Percentiles rank a stretch among this genome's conserved stretches.
phyloP scores from a whole-genome alignment of 2,329 filamentous ascomycete species.

The Leptographium procerum region DNA sequence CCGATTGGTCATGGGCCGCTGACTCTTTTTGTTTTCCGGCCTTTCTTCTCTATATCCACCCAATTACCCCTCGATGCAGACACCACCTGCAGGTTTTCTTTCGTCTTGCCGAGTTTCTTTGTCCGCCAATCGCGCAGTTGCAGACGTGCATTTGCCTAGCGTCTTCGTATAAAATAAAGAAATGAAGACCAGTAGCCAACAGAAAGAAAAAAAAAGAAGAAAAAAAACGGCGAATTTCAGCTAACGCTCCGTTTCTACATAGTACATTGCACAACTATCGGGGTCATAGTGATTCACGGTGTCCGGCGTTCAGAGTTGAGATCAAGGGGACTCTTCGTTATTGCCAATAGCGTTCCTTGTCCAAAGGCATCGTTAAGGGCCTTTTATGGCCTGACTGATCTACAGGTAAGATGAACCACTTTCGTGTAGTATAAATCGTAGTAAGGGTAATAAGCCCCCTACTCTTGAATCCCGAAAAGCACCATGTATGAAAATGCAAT shows the following conservation, averaged over 20 bases:
- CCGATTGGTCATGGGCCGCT: neutral
- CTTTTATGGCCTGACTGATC: no score
- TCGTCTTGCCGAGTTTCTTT: neutral
- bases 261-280: neutral
- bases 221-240: neutral
- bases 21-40: neutral
- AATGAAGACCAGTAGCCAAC: neutral
- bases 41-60: no score
- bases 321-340: neutral
- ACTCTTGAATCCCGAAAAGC: no score
- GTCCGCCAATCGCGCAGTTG: neutral
- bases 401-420: no score
- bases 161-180: no score
- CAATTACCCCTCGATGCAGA: no score
- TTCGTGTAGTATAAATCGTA: neutral
- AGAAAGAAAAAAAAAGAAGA: neutral
- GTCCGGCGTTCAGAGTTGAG: slow-evolving; percentile 1
- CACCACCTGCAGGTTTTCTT: neutral
- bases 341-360: neutral
- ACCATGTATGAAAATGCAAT: neutral
- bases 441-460: neutral
- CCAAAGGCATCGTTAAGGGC: neutral
- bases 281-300: neutral
- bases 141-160: neutral
- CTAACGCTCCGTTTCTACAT: neutral